Base-by-base conservation (phyloP, 2,329 filamentous ascomycete species). In the Zasmidium citrigriseum region DNA sequence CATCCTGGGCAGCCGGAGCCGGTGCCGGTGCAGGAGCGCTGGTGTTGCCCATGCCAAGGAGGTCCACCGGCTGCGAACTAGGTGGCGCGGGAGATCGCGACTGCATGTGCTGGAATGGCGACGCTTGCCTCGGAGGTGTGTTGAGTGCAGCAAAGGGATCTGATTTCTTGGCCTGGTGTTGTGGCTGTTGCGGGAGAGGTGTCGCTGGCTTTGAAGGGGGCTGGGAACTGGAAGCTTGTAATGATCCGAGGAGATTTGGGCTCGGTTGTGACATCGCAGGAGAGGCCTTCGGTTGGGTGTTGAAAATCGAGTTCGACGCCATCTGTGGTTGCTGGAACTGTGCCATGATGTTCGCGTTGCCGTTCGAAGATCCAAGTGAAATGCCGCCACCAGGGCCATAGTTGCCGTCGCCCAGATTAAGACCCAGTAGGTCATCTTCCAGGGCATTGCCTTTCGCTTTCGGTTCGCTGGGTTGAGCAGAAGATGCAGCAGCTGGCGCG, bases 381-480 rank as follows among this genome's bases (percentile, higher is more conserved):
- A 98, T 96, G 52, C 88, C 88, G 48, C 93, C 93, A 4, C 87
- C 86, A 69, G 90, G 86, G 12, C 89, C 88, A 69, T 87, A 93
- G 56, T 77, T 82, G 50, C 83, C 81, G 58, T 89, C 87, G 50
- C 86, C 86, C 69, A 99, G 85, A 44, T 92, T 96, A 46, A 99
- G 78, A 0, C 95, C 95, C 3, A 99, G 81, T 7, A 99, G 80
- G 71, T 99, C 95, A 72, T 96, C 93, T 70, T 97, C 93, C 21
- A 98, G 75, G 14, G 89, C 87, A 54, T 84, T 86, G 1, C 84
- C 77, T 57, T 85, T 83, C 14, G 79, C 74, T 21, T 77, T 76
- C 25, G 75, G 64, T 34, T 73, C 68, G 47, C 71, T 64, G 7
- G 78, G 73, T 27, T 78, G 76, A 14, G 57, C 55, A 21, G 60